phyloP scores from a whole-genome alignment of 2,329 filamentous ascomycete species.

The Phaeosphaeria sp. region DNA sequence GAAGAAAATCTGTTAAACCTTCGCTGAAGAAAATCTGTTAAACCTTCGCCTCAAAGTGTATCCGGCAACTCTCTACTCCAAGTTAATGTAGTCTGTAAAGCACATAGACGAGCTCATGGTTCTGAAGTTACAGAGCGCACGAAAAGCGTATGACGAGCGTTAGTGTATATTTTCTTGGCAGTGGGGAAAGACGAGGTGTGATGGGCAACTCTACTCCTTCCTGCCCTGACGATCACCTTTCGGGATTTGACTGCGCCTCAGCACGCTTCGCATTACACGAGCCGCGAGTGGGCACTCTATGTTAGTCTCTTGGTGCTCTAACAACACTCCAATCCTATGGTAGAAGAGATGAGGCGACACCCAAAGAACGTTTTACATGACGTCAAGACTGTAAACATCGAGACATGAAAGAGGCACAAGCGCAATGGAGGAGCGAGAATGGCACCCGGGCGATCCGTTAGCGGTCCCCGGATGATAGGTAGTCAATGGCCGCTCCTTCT shows the following conservation, averaged over 20 bases:
- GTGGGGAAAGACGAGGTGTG: background rate
- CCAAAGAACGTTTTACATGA: background rate
- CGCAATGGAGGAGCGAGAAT: background rate
- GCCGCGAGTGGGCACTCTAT: background rate
- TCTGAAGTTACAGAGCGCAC: no score
- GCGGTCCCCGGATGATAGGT: background rate
- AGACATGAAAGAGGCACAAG: background rate
- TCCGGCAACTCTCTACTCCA: no score
- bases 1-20: no score
- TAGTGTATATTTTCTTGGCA: background rate
- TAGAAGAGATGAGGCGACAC: background rate
- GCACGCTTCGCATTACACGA: background rate
- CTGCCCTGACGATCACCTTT: background rate
- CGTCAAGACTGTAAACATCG: conserved; percentile 7
- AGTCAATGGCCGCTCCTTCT: background rate
- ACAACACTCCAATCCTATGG: background rate
- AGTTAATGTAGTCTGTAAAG: no score
- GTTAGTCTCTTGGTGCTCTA: background rate
- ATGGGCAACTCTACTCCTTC: background rate
- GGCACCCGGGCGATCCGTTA: conserved; percentile 1
- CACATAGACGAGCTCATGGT: no score
- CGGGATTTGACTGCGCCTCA: background rate
- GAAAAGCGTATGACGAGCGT: no score
- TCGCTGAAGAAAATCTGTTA: no score
- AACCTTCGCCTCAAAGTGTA: no score